Evolutionary conservation across 2,329 filamentous ascomycete genomes (phyloP), one percentile per base, ranked within the genome.

Genomic region (Penicillium nordicum): DNA sequence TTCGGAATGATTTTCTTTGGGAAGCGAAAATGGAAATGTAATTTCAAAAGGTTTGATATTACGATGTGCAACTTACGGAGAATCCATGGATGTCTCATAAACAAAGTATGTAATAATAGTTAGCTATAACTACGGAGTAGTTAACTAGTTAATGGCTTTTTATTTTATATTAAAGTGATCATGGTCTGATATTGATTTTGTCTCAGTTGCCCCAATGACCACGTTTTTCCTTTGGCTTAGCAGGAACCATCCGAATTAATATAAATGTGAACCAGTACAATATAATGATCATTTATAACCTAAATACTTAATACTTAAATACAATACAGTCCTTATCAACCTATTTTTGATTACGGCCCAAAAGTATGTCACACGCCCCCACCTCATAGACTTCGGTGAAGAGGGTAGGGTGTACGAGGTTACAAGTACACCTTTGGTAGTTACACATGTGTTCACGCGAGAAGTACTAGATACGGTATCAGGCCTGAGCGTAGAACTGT

Each of bases 401-500:
- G 34, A 43, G 14, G 7, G 21, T 21, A 43, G 14, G 7, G 21
- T 21, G 47, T 16, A 30, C 23, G 18, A 12, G 4, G 47, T 23
- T 30, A 30, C 34, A 29, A 40, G 47, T 23, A 23, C 27, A 16
- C 14, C 18, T 21, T n/a, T 23, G 5, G 18, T 12, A 50, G 49
- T 51, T 51, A 51, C 49, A 51, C 40, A 14, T 41, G 47, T 49
- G 48, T 32, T 50, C 48, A 43, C 23, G 6, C 8, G 30, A 18
- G 5, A 44, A 21, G 38, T 32, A 27, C 7, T n/a, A 21, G 30
- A 44, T 38, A 47, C 34, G 30, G 42, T 43, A 34, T 44, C 44
- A 49, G 57, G 62, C 51, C 61, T 60, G 57, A 64, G 62, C 62
- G 61, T 55, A 25, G 29, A 46, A 18, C 30, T 25, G 12, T n/a